These are phyloP conservation scores for Dendrocalamus latiflorus DNA, from an alignment of 202 grass and related monocot species.

Conservation along the genomic window DNA sequence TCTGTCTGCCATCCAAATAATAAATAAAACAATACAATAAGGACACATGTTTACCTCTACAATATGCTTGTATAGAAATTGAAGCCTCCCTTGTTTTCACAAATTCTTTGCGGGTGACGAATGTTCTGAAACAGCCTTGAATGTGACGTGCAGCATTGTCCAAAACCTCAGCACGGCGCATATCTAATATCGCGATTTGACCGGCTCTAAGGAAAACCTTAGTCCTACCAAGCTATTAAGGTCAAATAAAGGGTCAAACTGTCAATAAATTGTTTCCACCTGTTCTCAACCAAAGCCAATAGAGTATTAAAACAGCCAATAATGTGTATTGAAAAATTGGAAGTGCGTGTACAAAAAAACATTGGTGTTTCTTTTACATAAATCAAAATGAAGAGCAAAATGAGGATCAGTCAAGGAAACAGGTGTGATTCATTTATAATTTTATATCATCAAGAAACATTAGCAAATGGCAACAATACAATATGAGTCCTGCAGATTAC, in stretches of 20 bases:
- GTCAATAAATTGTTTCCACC: not conserved
- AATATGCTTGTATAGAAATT: conserved; percentile 81
- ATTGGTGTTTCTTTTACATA: not conserved
- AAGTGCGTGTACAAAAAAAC: not conserved
- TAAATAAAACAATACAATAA: conserved; percentile 10
- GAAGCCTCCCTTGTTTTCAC: conserved; percentile 57
- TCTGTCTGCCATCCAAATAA: not conserved
- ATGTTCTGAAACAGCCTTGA: conserved; percentile 77
- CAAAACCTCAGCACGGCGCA: conserved; percentile 79
- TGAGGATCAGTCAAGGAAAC: not conserved
- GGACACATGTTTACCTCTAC: conserved; percentile 55
- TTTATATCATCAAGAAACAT: not conserved
- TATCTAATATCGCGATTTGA: conserved; percentile 86
- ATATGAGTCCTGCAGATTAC: conserved; percentile 39
- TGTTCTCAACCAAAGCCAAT: not conserved
- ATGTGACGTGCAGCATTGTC: conserved; percentile 78
- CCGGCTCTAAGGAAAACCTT: conserved; percentile 95
- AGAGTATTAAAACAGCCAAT: conserved; percentile 6
- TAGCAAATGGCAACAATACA: not conserved
- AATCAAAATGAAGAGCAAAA: conserved; percentile 1
- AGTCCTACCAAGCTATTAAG: conserved; percentile 70
- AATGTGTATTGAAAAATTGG: not conserved
- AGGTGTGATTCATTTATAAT: not conserved
- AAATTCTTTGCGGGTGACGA: conserved; percentile 59
- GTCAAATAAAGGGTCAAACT: conserved; percentile 17